These are phyloP conservation scores for Sophora flavescens DNA, from an alignment of 306 rosid species.

Conservation along the genomic window DNA sequence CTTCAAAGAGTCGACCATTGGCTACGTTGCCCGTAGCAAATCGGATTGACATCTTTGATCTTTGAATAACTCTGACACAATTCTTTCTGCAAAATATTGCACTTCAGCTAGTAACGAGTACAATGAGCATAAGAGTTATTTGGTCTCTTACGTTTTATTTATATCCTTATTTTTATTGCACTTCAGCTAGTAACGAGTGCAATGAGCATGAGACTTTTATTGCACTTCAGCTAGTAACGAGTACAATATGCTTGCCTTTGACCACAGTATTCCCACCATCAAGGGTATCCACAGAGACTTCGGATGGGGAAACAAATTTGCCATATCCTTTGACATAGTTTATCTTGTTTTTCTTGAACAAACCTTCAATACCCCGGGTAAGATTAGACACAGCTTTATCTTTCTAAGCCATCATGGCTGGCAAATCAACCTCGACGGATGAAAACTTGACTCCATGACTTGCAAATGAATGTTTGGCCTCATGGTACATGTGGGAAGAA, in stretches of 20 bases:
- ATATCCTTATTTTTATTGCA: too few species aligned
- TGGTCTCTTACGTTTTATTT: too few species aligned
- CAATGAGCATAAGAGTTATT: too few species aligned
- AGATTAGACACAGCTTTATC: constrained; percentile 91
- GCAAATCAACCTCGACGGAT: constrained; percentile 86
- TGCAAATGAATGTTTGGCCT: constrained; percentile 88
- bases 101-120: too few species aligned
- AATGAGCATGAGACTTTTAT: too few species aligned
- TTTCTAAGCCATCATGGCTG: constrained; percentile 94
- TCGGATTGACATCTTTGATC: too few species aligned
- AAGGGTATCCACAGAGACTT: constrained; percentile 80
- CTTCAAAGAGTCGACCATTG: too few species aligned
- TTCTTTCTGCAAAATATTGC: too few species aligned
- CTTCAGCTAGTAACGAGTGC: too few species aligned
- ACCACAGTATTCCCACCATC: constrained; percentile 84
- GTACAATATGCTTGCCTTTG: constrained; percentile 86
- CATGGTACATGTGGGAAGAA: constrained; percentile 97
- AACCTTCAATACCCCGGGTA: constrained; percentile 86
- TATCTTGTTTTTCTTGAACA: constrained; percentile 97
- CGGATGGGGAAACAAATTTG: constrained; percentile 81
- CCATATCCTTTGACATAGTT: constrained; percentile 96
- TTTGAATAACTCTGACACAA: too few species aligned
- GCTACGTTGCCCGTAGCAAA: too few species aligned
- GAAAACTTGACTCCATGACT: constrained; percentile 84
- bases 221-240: too few species aligned